Base-by-base conservation (phyloP, 2,329 filamentous ascomycete species). In the Amesomyces nigricolor region DNA sequence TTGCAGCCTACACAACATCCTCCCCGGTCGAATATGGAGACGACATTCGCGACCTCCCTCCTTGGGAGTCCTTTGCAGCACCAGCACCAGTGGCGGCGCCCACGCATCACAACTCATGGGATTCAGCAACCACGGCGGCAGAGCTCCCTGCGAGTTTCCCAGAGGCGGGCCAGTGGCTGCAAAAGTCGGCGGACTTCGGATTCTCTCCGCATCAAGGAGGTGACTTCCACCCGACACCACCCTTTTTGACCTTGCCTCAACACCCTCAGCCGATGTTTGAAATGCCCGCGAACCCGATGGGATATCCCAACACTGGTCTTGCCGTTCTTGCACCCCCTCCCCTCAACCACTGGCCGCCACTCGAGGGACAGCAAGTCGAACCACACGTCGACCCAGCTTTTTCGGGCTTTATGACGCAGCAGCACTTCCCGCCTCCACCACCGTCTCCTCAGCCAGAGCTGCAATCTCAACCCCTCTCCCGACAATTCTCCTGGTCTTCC, bases 1-100 rank as follows among this genome's bases (percentile, higher is more conserved):
- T 46, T 11, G 26, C 49, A 3, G 5, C 14, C 1, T n/a, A 46
- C 19, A 51, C 48, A 3, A 56, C 53, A 4, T 42, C 38, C 5
- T 56, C 53, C 2, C 53, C 53, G 5, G 6, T 39, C 9, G 53
- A 56, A 38, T 51, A 39, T 35, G 39, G 16, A 1, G 8, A 32
- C 3, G 19, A 16, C 14, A 11, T 14, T 13, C 13, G 11, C 26
- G 19, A 22, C 46, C 13, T 44, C 6, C 13, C 32, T 4, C 26
- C 50, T 32, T 57, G 54, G 54, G 32, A 13, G 35, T 6, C n/a
- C 5, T 26, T 26, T 6, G 22, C 22, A 26, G 22, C 6, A 26
- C 22, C 22, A 26, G n/a, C 14, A 30, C 5, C 50, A 13, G 32
- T 13, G 32, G 9, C 26, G 5, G 35, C 26, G 35, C 9, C 26